Evolutionary conservation across 1,284 basidiomycete species (phyloP), one percentile per base, ranked within the genome.

Genomic region (Ustilago nuda): DNA sequence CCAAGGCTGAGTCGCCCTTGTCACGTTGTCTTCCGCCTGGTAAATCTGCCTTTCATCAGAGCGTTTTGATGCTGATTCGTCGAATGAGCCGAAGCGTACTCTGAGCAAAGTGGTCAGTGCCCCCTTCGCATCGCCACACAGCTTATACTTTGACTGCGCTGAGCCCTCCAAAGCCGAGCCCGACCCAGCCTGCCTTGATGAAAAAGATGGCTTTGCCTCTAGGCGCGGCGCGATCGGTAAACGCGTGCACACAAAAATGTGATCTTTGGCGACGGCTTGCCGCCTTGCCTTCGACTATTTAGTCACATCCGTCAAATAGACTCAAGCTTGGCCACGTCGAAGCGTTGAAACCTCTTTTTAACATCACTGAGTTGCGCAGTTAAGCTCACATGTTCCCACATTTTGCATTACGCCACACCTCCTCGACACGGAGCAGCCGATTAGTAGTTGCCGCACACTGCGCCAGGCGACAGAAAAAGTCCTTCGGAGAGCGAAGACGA

Each of bases 241-340:
- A 15, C 39, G 15, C 13, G 23, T 27, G 23, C 23, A 27, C 43
- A 13, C 36, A 37, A 45, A 45, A 19, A 27, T 27, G 11, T 43
- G 50, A 66, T 59, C 43, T 66, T 33, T 66, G 64, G 64, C 57
- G 57, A 60, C 64, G 53, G 30, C 37, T 27, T 27, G 3, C 13
- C 48, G 3, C 13, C 17, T 55, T 27, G 8, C 8, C 19, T 27
- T 8, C 43, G 39, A 41, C 12, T 6, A 27, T 27, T 3, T 27
- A 17, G 15, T 45, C 43, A 45, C n/a, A 11, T 8, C 3, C 7
- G 43, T 45, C 43, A 19, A 45, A 45, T 15, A 45, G n/a, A 45
- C 43, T 45, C n/a, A 45, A 45, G 8, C 43, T 23, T 7, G n/a
- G 43, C n/a, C 43, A 45, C n/a, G 43, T 45, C 43, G 19, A 45